Percentiles rank a stretch among this genome's conserved stretches.
phyloP scores from a whole-genome alignment of 345 rosid species.

The Erysimum cheiranthoides region DNA sequence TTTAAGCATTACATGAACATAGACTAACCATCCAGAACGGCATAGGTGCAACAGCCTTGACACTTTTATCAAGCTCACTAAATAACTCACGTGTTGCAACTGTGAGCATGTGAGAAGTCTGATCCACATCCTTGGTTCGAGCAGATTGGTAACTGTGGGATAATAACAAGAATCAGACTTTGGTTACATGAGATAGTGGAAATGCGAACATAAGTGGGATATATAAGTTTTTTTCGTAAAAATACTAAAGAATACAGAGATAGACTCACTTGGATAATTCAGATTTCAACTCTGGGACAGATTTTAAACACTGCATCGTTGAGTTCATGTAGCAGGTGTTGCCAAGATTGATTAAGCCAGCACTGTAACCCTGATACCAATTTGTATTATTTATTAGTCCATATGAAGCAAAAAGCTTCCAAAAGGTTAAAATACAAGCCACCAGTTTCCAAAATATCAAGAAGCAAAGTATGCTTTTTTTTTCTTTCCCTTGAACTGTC shows the following conservation, averaged over 20 bases:
- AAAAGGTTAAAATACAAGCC: neutral
- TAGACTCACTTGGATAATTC: slow-evolving; percentile 61
- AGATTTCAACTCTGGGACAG: slow-evolving; percentile 92
- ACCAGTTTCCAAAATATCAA: neutral
- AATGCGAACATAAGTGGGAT: neutral
- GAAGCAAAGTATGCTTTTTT: neutral
- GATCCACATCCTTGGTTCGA: slow-evolving; percentile 72
- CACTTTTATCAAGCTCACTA: slow-evolving; percentile 78
- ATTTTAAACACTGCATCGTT: slow-evolving; percentile 83
- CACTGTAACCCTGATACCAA: slow-evolving; percentile 78
- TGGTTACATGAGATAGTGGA: slow-evolving; percentile 17
- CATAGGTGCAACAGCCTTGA: slow-evolving; percentile 84
- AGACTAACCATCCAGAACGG: slow-evolving; percentile 78
- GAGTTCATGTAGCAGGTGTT: slow-evolving; percentile 99
- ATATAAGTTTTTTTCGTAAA: neutral
- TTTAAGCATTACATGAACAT: slow-evolving; percentile 10
- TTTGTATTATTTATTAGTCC: neutral
- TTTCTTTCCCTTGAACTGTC: neutral
- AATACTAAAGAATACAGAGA: neutral
- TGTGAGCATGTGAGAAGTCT: slow-evolving; percentile 79
- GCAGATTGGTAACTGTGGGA: slow-evolving; percentile 64
- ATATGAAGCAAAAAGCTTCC: neutral
- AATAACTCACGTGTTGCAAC: slow-evolving; percentile 77
- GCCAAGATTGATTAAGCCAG: slow-evolving; percentile 81
- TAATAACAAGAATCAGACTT: slow-evolving; percentile 17